These are phyloP conservation scores for Cutaneotrichosporon curvatum DNA, from an alignment of 1,284 basidiomycete species.

Conservation along the genomic window DNA sequence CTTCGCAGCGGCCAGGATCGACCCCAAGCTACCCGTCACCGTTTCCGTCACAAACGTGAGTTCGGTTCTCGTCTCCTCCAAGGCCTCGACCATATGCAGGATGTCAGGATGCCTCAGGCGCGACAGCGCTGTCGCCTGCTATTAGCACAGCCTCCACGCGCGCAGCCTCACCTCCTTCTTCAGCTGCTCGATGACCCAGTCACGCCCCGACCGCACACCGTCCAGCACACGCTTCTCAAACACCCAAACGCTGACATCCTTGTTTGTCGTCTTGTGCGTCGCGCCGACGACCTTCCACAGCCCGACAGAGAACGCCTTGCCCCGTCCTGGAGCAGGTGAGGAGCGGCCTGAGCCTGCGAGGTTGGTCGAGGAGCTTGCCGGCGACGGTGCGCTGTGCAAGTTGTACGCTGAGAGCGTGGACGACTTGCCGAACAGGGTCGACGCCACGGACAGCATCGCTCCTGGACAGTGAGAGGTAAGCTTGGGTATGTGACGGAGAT, in stretches of 20 bases:
- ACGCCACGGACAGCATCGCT: conserved; percentile 49
- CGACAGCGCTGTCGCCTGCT: conserved; percentile 74
- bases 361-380: conserved; percentile 35
- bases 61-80: conserved; percentile 82
- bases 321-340: conserved; percentile 32
- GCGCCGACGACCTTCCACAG: conserved; percentile 79
- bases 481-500: no score
- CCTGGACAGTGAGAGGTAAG: background rate
- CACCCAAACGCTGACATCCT: conserved; percentile 81
- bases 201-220: conserved; percentile 58
- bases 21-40: conserved; percentile 56
- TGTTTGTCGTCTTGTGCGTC: conserved; percentile 75
- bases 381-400: conserved; percentile 46
- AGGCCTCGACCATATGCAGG: conserved; percentile 96
- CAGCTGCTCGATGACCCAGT: conserved; percentile 69
- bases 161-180: conserved; percentile 65
- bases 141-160: background rate
- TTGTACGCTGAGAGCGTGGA: conserved; percentile 78
- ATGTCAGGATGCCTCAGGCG: conserved; percentile 88
- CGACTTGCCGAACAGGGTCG: conserved; percentile 79
- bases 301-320: conserved; percentile 59
- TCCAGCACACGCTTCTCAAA: conserved; percentile 75
- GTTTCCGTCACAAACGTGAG: conserved; percentile 91
- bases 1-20: conserved; percentile 53
- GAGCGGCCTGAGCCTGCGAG: conserved; percentile 44